Evolutionary conservation across 2,329 filamentous ascomycete species (phyloP), one percentile per base, ranked within the genome.

Genomic region (Aspergillus candidus): DNA sequence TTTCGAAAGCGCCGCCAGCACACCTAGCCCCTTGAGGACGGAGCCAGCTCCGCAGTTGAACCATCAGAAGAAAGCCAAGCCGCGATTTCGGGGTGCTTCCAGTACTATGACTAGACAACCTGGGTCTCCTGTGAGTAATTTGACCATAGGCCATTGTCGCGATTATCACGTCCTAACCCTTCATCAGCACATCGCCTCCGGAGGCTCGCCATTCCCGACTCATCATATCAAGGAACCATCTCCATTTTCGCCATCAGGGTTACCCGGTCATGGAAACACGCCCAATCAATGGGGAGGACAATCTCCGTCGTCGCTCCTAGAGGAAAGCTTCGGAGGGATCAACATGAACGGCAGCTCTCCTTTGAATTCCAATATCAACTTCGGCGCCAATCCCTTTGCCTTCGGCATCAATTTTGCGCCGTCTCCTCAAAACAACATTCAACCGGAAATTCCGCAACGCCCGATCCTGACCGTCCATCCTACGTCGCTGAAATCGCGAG

Each of bases 401-500:
- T 69, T 70, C 43, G 61, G 68, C 43, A 69, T 73, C 50, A 59
- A 60, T 36, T 56, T 61, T 40, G 53, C 57, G 29, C 51, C 55
- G 12, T 59, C 65, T 1, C 51, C 60, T 4, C 58, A 57, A 46
- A 54, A 44, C n/a, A 56, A 48, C 34, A 39, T 56, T 22, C 56
- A 60, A 22, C 55, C 60, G 38, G 63, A 68, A 18, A 55, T 51
- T 8, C 52, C 63, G 5, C 56, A 67, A 18, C 64, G 63, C 31
- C 70, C 72, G 15, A 55, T 66, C 40, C 64, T 87, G 32, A 77
- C 75, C 11, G 79, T 87, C 35, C 75, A 83, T 50, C 80, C 82
- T 4, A 86, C 80, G 3, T 84, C 84, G 4, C 63, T 80, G 44
- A 97, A 96, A 67, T 95, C 90, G 12, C 83, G 93, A 15, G 93